Conservation (phyloP, 768 basidiomycete species). For the Boletus reticulatus region DNA sequence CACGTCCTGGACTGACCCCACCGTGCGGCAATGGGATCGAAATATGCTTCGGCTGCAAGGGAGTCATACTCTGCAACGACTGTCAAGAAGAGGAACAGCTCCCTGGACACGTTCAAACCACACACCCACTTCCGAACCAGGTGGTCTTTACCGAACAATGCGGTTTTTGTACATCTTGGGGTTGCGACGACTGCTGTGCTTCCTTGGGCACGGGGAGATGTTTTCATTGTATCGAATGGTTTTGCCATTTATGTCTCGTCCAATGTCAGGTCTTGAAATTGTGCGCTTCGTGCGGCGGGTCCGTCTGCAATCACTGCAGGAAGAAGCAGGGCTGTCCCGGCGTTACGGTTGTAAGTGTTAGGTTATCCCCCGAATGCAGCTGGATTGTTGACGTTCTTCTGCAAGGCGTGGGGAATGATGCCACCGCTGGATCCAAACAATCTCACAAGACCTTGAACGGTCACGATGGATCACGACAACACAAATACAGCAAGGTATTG, state of each 20-base stretch:
- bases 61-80: not conserved
- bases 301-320: not conserved
- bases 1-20: rapidly evolving
- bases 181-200: conserved; percentile 3
- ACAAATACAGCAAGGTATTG: not conserved
- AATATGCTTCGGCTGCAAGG: conserved; percentile 8
- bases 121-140: not conserved
- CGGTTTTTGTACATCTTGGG: not conserved
- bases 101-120: not conserved
- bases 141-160: conserved; percentile 3
- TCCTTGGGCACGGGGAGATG: not conserved
- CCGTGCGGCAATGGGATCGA: not conserved
- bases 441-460: no score
- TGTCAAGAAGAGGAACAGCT: conserved; percentile 14
- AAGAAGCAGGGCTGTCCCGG: not conserved
- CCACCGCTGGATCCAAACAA: not conserved
- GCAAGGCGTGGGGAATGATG: not conserved
- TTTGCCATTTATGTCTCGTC: not conserved
- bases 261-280: not conserved
- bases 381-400: not conserved
- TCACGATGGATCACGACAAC: not conserved
- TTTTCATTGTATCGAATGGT: not conserved
- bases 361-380: not conserved
- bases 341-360: not conserved
- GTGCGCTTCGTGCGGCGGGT: conserved; percentile 1